Base-by-base conservation (phyloP, 2,329 filamentous ascomycete species). In the Cladosporium colombiae region DNA sequence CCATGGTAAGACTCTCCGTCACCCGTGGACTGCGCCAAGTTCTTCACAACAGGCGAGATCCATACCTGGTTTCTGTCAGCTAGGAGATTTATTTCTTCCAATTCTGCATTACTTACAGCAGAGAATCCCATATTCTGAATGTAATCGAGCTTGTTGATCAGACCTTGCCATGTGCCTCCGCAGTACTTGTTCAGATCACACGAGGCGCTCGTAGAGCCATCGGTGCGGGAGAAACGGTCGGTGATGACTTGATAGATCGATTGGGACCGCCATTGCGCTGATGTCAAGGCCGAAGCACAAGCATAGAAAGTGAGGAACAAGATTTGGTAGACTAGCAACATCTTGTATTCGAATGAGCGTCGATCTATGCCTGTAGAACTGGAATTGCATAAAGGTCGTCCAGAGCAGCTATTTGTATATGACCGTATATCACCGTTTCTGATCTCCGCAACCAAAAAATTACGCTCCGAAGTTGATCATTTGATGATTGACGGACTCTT, bases 181-280 rank as follows among this genome's bases (percentile, higher is more conserved):
- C 72, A 75, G 66, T 83, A 83, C 66, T 27, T 40, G 40, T 56
- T 59, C 11, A 77, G 70, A 62, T 81, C 76, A 70, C 83, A 85
- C 1, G 77, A 66, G 21, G 75, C 77, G 25, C 81, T 81, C 6
- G 77, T 80, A 4, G 78, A 80, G 25, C 81, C 82, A 68, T 80
- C 77, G 3, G 76, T 80, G 6, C 81, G 81, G 5, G 84, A 85
- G 66, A 85, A 81, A 0, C 86, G 83, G 70, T 87, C 85, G 2
- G 85, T 86, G 69, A 88, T 75, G 37, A 83, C 81, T 76, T 86
- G 85, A 73, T 88, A 88, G 64, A 87, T 86, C 16, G 74, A 76
- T 58, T 74, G 69, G 25, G 70, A 73, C 33, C 78, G 71, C 79
- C 79, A 81, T 55, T 80, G 70, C 7, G 72, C 72, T 27, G 68